Percentiles rank a stretch among this genome's conserved stretches.
Evolutionary conservation across 768 basidiomycete genomes (phyloP).

Genomic region (Tricholoma bakamatsutake): DNA sequence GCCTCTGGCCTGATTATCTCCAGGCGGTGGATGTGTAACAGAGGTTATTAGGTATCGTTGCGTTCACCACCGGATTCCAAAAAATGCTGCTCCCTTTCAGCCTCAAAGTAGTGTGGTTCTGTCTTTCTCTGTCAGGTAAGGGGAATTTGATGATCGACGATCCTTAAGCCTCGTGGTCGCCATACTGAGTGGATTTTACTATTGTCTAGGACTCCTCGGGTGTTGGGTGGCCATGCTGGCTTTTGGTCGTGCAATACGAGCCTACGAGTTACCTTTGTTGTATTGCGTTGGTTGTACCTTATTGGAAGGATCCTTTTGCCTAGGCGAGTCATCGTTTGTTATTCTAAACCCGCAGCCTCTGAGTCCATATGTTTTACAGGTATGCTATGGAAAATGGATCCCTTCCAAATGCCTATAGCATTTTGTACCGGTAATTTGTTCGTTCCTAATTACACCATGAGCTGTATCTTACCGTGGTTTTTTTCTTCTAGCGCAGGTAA

Average conservation of each 20-base stretch:
- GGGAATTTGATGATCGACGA: neutral
- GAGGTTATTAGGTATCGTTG: neutral
- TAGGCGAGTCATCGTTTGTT: constrained; percentile 35
- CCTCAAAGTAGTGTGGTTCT: constrained; percentile 54
- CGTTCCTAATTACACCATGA: neutral
- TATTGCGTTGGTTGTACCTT: constrained; percentile 47
- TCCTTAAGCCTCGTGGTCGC: neutral
- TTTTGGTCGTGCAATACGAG: constrained; percentile 37
- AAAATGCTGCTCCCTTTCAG: constrained; percentile 46
- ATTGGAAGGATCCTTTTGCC: constrained; percentile 51
- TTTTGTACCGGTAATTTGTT: constrained; percentile 51
- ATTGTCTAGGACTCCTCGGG: constrained; percentile 38
- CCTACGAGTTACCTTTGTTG: constrained; percentile 39
- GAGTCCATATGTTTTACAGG: constrained; percentile 29
- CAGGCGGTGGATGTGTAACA: neutral
- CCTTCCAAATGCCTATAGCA: constrained; percentile 46
- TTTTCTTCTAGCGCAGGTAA: constrained; percentile 32
- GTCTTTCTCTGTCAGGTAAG: constrained; percentile 51
- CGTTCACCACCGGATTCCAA: neutral
- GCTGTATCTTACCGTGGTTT: neutral
- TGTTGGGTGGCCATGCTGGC: constrained; percentile 44
- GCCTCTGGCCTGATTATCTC: neutral
- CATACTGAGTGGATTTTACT: neutral
- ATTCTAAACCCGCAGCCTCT: neutral
- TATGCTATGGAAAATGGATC: constrained; percentile 60